Evolutionary conservation across 2,329 filamentous ascomycete species (phyloP).

Genomic region (Xylariomycetidae sp.): DNA sequence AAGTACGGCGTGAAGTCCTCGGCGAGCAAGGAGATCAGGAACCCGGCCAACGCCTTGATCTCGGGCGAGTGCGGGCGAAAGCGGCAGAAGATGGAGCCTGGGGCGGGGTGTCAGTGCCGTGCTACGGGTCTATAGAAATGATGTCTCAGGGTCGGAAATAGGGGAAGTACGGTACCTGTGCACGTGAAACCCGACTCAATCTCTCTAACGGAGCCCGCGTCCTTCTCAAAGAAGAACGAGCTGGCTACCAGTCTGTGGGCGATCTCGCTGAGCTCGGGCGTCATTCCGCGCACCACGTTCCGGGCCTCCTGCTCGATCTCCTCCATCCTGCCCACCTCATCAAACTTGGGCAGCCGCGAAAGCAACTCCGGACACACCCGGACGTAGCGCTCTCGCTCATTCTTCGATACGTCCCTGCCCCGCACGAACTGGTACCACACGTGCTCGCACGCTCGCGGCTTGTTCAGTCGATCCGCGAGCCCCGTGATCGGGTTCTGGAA

Average conservation of each 20-base stretch:
- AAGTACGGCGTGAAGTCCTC: constrained; percentile 29
- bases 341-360: constrained; percentile 22
- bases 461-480: constrained; percentile 20
- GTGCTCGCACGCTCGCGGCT: constrained; percentile 19
- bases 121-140: too few relatives aligned
- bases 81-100: constrained; percentile 25
- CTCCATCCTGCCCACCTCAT: constrained; percentile 22
- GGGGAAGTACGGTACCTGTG: too few relatives aligned
- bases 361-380: constrained; percentile 26
- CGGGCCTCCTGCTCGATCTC: constrained; percentile 20
- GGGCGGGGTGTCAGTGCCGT: too few relatives aligned
- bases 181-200: constrained; percentile 22
- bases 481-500: constrained; percentile 23
- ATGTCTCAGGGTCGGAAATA: too few relatives aligned
- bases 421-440: constrained; percentile 21
- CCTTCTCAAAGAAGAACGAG: constrained; percentile 29
- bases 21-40: constrained; percentile 23
- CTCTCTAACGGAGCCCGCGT: constrained; percentile 21
- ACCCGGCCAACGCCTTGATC: constrained; percentile 25
- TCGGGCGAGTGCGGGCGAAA: constrained; percentile 22
- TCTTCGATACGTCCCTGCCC: background rate
- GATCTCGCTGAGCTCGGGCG: constrained; percentile 20
- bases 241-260: constrained; percentile 27
- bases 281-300: constrained; percentile 18
- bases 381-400: constrained; percentile 17